Conservation (phyloP, 2,329 filamentous ascomycete genomes). For the Trichoderma simmonsii region DNA sequence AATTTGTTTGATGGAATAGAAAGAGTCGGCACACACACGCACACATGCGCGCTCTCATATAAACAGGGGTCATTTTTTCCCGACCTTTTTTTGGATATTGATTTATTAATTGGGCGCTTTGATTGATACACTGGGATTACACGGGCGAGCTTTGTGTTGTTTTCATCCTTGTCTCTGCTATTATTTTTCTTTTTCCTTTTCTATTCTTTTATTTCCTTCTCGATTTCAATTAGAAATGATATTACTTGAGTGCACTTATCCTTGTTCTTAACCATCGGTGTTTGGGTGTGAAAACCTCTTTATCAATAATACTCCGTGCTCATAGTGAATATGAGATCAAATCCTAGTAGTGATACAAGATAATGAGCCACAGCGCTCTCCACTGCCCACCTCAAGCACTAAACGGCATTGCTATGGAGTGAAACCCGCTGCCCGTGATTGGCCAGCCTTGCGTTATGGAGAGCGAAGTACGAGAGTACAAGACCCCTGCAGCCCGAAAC, state of each 20-base stretch:
- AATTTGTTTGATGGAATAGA: not conserved
- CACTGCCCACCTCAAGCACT: not conserved
- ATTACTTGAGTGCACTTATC: not conserved
- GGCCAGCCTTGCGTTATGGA: constrained; percentile 1
- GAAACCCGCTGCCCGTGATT: not conserved
- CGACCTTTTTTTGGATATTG: not conserved
- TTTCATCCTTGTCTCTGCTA: not conserved
- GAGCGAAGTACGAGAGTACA: not conserved
- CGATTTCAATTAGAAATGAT: not conserved
- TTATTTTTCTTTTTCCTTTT: not conserved
- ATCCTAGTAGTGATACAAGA: not conserved
- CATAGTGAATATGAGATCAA: too few relatives aligned
- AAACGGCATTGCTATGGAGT: not conserved
- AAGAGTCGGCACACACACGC: not conserved
- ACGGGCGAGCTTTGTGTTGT: not conserved
- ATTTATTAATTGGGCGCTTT: not conserved
- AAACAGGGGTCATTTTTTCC: not conserved
- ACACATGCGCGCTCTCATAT: not conserved
- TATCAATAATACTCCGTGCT: too few relatives aligned
- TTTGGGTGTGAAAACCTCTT: not conserved
- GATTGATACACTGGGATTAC: not conserved
- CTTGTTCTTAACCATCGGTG: not conserved
- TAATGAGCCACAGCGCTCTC: not conserved
- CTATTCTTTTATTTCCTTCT: too few relatives aligned
- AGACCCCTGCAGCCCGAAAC: not conserved